Percentiles rank a stretch among this genome's conserved stretches.
These are phyloP conservation scores for Rehmannia glutinosa DNA, from an alignment of 257 asterid genomes.

Conservation along the genomic window DNA sequence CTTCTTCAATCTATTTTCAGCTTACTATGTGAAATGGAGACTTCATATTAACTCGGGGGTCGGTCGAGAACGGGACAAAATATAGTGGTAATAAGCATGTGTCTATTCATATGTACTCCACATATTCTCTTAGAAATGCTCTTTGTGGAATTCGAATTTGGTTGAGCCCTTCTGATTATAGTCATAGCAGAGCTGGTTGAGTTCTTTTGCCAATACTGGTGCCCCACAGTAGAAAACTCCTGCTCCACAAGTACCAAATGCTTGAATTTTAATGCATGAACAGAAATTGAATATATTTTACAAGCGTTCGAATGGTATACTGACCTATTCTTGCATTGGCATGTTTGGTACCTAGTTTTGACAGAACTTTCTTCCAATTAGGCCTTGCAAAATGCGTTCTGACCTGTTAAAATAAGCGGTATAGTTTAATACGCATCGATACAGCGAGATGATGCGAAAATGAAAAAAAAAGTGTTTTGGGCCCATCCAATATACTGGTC, in stretches of 20 bases:
- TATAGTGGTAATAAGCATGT: slow-evolving; percentile 8
- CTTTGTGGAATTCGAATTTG: slow-evolving; percentile 93
- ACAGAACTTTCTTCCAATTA: slow-evolving; percentile 88
- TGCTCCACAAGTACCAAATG: slow-evolving; percentile 27
- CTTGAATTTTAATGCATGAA: not conserved
- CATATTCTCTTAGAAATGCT: slow-evolving; percentile 52
- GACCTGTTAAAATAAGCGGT: slow-evolving; percentile 42
- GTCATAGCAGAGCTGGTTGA: slow-evolving; percentile 71
- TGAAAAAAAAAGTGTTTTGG: not conserved
- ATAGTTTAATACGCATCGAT: not conserved
- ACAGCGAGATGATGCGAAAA: not conserved
- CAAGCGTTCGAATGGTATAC: not conserved
- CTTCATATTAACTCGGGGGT: not conserved
- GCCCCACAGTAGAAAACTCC: slow-evolving; percentile 95
- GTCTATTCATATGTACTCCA: not conserved
- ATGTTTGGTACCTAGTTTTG: slow-evolving; percentile 79
- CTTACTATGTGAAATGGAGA: slow-evolving; percentile 5
- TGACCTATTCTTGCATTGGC: slow-evolving; percentile 89
- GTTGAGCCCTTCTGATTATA: slow-evolving; percentile 87
- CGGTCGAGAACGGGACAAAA: slow-evolving; percentile 23
- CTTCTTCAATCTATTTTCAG: too few species aligned
- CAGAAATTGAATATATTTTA: not conserved
- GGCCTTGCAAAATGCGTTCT: slow-evolving; percentile 97
- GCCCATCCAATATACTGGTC: not conserved
- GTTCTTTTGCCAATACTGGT: slow-evolving; percentile 88